phyloP scores from a whole-genome alignment of 768 basidiomycete genomes.

The Boletellus sp. region DNA sequence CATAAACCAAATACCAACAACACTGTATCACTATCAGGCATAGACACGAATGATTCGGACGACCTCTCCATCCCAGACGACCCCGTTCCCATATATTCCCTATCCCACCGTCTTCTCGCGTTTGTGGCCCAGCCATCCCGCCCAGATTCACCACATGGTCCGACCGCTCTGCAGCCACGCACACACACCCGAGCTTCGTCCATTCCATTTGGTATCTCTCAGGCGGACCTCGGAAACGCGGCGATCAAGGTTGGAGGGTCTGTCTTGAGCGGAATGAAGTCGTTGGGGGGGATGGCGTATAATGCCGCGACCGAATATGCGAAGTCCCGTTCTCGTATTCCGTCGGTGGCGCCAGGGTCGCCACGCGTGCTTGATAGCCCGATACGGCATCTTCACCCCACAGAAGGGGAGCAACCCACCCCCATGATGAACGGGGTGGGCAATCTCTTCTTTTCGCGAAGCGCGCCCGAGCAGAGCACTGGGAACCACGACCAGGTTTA shows the following conservation, averaged over 20 bases:
- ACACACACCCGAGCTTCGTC: conserved; percentile 25
- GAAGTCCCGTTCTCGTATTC: conserved; percentile 24
- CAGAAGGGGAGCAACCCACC: conserved; percentile 20
- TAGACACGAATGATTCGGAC: conserved; percentile 26
- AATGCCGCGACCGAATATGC: conserved; percentile 45
- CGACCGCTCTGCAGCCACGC: conserved; percentile 16
- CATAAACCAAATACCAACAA: conserved; percentile 34
- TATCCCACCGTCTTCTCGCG: conserved; percentile 62
- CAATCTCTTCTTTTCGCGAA: conserved; percentile 54
- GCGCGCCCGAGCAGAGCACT: conserved; percentile 49
- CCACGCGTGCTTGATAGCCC: conserved; percentile 2
- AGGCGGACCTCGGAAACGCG: conserved; percentile 49
- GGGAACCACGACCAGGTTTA: conserved; percentile 12
- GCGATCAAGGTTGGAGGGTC: conserved; percentile 59
- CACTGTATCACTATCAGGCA: conserved; percentile 38
- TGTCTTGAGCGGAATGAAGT: conserved; percentile 61
- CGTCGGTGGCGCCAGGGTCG: conserved; percentile 5
- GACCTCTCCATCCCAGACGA: conserved; percentile 13
- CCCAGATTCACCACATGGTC: conserved; percentile 18
- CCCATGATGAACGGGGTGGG: conserved; percentile 27
- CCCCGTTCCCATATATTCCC: conserved; percentile 53
- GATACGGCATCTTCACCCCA: conserved; percentile 17
- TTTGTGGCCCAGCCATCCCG: conserved; percentile 43
- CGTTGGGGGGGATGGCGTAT: conserved; percentile 58
- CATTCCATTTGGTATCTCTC: conserved; percentile 34